Evolutionary conservation across 2,329 filamentous ascomycete genomes (phyloP).

Genomic region (Talaromyces marneffei): DNA sequence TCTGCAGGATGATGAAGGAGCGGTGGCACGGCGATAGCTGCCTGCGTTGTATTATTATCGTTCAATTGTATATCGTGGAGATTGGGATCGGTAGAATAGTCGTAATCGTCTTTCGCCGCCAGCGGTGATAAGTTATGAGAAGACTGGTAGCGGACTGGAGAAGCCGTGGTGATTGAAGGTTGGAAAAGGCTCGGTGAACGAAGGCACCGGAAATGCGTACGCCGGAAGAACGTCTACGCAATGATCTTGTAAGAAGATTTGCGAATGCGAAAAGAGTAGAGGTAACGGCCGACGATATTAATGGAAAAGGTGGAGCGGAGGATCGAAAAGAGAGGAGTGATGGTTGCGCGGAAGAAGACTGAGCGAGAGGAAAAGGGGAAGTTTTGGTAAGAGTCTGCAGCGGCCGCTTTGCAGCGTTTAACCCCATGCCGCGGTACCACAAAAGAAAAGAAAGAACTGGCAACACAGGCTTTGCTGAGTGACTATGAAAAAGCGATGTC

Average conservation of each 20-base stretch:
- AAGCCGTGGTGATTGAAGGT: slow-evolving; percentile 11
- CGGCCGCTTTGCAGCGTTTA: slow-evolving; percentile 2
- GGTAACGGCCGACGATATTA: neutral
- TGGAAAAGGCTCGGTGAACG: neutral
- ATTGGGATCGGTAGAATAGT: neutral
- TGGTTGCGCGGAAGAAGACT: neutral
- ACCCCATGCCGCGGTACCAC: slow-evolving; percentile 10
- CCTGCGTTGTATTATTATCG: neutral
- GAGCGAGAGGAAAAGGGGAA: slow-evolving; percentile 1
- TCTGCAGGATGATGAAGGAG: slow-evolving; percentile 17
- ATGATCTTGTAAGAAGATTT: neutral
- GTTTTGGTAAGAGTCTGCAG: neutral
- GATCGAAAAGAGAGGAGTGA: neutral
- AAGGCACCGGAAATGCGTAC: neutral
- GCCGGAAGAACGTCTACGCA: neutral
- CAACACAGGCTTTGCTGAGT: neutral
- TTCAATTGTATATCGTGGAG: neutral
- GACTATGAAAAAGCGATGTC: neutral
- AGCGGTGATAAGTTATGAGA: slow-evolving; percentile 30
- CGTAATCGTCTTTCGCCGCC: slow-evolving; percentile 30
- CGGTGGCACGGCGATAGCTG: slow-evolving; percentile 11
- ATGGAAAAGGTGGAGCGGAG: neutral
- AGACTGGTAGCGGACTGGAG: slow-evolving; percentile 9
- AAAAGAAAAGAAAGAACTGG: neutral
- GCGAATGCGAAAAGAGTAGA: neutral